Evolutionary conservation across 2,329 filamentous ascomycete species (phyloP), one percentile per base, ranked within the genome.

Genomic region (Sodiomyces alkalinus): DNA sequence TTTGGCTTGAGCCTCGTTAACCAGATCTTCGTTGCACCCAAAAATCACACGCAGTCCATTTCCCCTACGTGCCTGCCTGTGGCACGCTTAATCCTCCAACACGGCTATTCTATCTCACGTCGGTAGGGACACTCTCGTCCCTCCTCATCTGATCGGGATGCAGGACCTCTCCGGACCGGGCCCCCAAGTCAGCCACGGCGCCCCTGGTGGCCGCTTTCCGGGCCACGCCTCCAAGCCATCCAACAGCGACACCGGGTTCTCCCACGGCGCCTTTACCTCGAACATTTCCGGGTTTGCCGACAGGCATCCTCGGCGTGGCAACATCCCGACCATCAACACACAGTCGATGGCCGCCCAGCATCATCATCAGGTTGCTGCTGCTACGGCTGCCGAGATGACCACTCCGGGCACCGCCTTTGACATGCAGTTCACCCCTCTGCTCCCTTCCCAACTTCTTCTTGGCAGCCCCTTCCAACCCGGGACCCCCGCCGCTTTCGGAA

Each of bases 401-500:
- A 87, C 80, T 15, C 86, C 90, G 11, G 85, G 80, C 23, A 87
- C 83, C 29, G 83, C 71, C 23, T 92, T 85, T 48, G 90, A 96
- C 48, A 94, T 96, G 87, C 90, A 96, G 58, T 96, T 94, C 56
- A 94, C 90, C 8, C 87, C 90, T 39, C 68, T 98, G 40, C 72
- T 98, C 20, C 90, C 90, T 19, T 96, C 87, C 19, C 83, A 94
- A 56, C 65, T 98, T 43, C 73, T 98, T 16, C 77, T 96, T 28
- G 90, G 90, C 26, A 94, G 85, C 54, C 90, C 90, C 12, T 96
- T 96, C 58, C 90, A 96, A 57, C 85, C 90, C 10, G 90, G 86
- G 22, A 93, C 82, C 5, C 87, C 87, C 4, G 81, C 79, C 19
- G 77, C 81, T 20, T 96, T 94, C 55, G 74, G 77, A 36, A 93